Evolutionary conservation across 2,329 filamentous ascomycete species (phyloP).

Genomic region (Dissoconium aciculare): DNA sequence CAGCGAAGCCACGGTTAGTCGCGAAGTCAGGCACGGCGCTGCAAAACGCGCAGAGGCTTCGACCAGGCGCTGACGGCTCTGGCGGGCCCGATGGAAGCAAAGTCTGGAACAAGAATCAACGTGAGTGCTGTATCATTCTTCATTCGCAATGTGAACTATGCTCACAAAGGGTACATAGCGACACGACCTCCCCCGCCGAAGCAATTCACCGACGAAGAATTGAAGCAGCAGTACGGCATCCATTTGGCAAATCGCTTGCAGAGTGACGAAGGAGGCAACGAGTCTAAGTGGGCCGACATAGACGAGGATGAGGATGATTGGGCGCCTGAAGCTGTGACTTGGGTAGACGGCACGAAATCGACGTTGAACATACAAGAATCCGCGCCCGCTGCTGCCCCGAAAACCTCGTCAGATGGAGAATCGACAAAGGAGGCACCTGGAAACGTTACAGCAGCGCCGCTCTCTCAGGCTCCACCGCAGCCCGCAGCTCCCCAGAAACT

Average conservation of each 20-base stretch:
- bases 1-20: conserved; percentile 55
- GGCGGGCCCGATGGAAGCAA: conserved; percentile 53
- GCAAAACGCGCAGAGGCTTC: conserved; percentile 31
- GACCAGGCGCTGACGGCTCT: conserved; percentile 21
- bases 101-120: conserved; percentile 83
- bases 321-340: conserved; percentile 71
- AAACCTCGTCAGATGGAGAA: background rate
- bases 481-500: background rate
- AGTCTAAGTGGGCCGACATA: conserved; percentile 79
- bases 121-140: conserved; percentile 35
- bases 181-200: conserved; percentile 55
- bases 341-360: conserved; percentile 77
- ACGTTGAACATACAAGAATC: conserved; percentile 46
- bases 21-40: conserved; percentile 54
- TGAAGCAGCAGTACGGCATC: conserved; percentile 71
- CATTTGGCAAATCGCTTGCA: conserved; percentile 68
- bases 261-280: conserved; percentile 56
- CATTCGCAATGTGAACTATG: conserved; percentile 7
- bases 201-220: conserved; percentile 73
- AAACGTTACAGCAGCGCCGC: background rate
- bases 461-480: background rate
- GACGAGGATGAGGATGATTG: conserved; percentile 81
- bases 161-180: conserved; percentile 28
- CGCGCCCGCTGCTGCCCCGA: conserved; percentile 3
- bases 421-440: background rate